Base-by-base conservation (phyloP, 1,284 basidiomycete species). In the Tausonia pullulans region DNA sequence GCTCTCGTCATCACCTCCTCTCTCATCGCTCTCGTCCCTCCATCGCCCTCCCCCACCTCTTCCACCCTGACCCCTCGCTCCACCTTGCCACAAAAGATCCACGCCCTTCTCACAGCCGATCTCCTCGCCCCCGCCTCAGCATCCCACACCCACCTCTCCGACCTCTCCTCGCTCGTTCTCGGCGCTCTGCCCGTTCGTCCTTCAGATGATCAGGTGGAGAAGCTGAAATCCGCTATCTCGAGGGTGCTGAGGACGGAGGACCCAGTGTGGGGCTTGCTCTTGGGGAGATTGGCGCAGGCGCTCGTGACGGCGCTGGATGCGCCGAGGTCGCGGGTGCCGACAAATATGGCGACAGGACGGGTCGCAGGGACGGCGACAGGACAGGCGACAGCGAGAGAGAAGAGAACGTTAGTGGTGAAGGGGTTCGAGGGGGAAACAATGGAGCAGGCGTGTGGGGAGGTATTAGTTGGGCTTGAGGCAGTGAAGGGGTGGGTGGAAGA, bases 1-100 rank as follows among this genome's bases (percentile, higher is more conserved):
- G 86, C 85, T 0, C 78, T 88, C 40, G 78, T 85, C 39, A 84
- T 88, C 61, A 77, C 81, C 43, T 84, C 85, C 1, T 79, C 82
- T 8, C 76, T 88, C 53, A 79, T 80, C 45, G 78, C 81, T 6
- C 79, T 87, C 49, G 27, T 27, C 27, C 27, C 27, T 27, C 27
- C 27, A 27, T 77, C 81, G 3, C 80, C 76, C 45, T 74, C 81
- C 2, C 79, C 78, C 5, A 14, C 69, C 56, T 27, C 27, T 27
- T 27, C 27, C 27, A 27, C 27, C 27, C 27, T 27, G 27, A 11
- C 39, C 60, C 50, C 70, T 9, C 56, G 61, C 11, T 44, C 58
- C 14, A 41, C 62, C 45, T 27, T 27, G 27, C 27, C 27, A 27
- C 58, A 50, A 1, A 62, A 60, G 60, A 54, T 51, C n/a, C 48